phyloP scores from a whole-genome alignment of 805 yeast species.

The Starmerella powellii region DNA sequence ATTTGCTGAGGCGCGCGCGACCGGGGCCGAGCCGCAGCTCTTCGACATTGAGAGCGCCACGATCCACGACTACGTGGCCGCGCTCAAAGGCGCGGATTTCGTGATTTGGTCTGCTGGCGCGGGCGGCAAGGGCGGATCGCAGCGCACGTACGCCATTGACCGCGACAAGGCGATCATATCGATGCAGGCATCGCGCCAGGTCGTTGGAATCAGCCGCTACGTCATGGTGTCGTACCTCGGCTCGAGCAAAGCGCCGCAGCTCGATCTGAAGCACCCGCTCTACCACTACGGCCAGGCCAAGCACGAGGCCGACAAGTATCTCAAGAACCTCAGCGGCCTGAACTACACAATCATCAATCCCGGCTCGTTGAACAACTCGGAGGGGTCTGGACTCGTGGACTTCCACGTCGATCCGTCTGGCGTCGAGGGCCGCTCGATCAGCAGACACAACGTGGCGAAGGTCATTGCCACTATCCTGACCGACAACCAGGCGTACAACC shows the following conservation, averaged over 20 bases:
- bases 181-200: slow-evolving; percentile 41
- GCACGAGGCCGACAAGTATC: slow-evolving; percentile 44
- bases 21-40: slow-evolving; percentile 32
- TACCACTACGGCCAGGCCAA: slow-evolving; percentile 48
- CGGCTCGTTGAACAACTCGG: slow-evolving; percentile 34
- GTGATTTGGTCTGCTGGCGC: slow-evolving; percentile 55
- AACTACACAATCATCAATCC: slow-evolving; percentile 51
- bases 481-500: slow-evolving; percentile 17
- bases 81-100: slow-evolving; percentile 40
- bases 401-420: slow-evolving; percentile 22
- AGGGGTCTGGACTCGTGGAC: slow-evolving; percentile 36
- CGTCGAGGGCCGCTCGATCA: slow-evolving; percentile 20
- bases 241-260: slow-evolving; percentile 38
- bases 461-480: slow-evolving; percentile 26
- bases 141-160: slow-evolving; percentile 41
- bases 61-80: slow-evolving; percentile 31
- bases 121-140: slow-evolving; percentile 40
- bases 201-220: slow-evolving; percentile 35
- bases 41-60: slow-evolving; percentile 30
- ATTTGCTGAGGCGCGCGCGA: slow-evolving; percentile 30
- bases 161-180: slow-evolving; percentile 49
- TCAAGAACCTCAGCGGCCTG: slow-evolving; percentile 31
- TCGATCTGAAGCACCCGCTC: slow-evolving; percentile 33
- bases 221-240: slow-evolving; percentile 45
- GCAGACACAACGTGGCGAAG: slow-evolving; percentile 46